Evolutionary conservation across 2,329 filamentous ascomycete species (phyloP), one percentile per base, ranked within the genome.

Genomic region (Colletotrichum endophyticum): DNA sequence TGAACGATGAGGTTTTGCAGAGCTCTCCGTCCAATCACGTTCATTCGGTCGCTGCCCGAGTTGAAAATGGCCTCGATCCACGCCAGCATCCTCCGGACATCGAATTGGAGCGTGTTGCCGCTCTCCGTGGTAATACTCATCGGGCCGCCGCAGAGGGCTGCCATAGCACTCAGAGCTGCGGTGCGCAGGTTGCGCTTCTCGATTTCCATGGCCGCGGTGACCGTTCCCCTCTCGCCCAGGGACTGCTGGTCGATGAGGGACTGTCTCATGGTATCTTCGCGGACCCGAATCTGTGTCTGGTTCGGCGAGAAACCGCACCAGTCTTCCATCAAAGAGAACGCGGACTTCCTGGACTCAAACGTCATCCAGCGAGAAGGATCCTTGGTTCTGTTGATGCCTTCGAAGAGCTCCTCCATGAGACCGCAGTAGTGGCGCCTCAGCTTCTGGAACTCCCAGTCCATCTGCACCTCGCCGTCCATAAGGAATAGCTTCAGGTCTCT

Each of bases 301-400:
- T 98, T 98, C 0, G 96, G 95, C 9, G 96, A 98, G 83, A 98
- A 98, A 4, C 97, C 97, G 83, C 97, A 99, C 98, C 98, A 99
- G 79, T 99, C 96, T 85, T 99, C 97, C 96, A 99, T 99, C 64
- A 99, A 87, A 1, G 96, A 94, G 82, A 99, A 99, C 0, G 96
- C 95, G 7, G 97, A 98, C 83, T 98, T 98, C 56, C 98, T 91
- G 15, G 96, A 95, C 83, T 99, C 97, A 81, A 99, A 99, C 0
- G 97, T 96, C 92, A 99, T 97, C 96, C 97, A 99, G 36, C 95
- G 91, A 6, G 95, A 94, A 3, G 96, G 94, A 76, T 98, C 95
- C 77, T 93, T 93, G 0, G 95, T 95, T 68, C 93, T 91, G 80
- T 96, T 97, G 80, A 98, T 95, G 8, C 95, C 95, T 80, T 98